Evolutionary conservation across 2,329 filamentous ascomycete species (phyloP), one percentile per base, ranked within the genome.

Genomic region (Talaromyces islandicus): DNA sequence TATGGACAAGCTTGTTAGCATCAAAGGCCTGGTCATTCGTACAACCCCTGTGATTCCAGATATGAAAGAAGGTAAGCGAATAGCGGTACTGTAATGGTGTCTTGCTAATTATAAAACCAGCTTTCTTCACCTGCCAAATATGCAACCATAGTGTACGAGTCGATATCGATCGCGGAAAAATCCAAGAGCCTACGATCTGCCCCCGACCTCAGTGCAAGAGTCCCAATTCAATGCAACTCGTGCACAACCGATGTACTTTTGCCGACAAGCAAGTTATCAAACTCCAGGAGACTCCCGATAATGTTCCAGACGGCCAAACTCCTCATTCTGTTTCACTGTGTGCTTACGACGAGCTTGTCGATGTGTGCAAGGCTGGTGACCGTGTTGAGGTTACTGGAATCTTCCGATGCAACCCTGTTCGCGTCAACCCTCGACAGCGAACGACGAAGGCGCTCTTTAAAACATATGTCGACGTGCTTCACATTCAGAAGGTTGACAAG

Each of bases 211-310:
- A 89, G 59, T 99, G 94, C 78, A 83, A 85, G 55, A 87, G 89
- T 58, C 89, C 88, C 72, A 97, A 99, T 77, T 96, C 93, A 1
- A 97, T 99, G 93, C 91, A 97, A 71, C 95, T 99, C 66, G 84
- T 97, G 21, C 94, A 99, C 80, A 99, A 99, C 75, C 88, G 94
- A 62, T 97, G 92, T 67, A 85, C 85, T 9, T 99, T 99, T 70
- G 89, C 92, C 59, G 94, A 99, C 74, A 99, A 99, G 80, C 94
- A 99, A 73, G 91, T 99, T 62, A 96, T 99, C 78, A 99, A 99
- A 75, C 82, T 99, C 46, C 94, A 99, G 76, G 94, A 99, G 76
- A 99, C 94, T 0, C 94, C 94, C 0, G 94, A 99, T 74, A 91
- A 87, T 41, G 89, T 99, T 19, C 94, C 94, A 54, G 89, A 96